Base-by-base conservation (phyloP, 2,329 filamentous ascomycete species). In the Aspergillus eucalypticola region DNA sequence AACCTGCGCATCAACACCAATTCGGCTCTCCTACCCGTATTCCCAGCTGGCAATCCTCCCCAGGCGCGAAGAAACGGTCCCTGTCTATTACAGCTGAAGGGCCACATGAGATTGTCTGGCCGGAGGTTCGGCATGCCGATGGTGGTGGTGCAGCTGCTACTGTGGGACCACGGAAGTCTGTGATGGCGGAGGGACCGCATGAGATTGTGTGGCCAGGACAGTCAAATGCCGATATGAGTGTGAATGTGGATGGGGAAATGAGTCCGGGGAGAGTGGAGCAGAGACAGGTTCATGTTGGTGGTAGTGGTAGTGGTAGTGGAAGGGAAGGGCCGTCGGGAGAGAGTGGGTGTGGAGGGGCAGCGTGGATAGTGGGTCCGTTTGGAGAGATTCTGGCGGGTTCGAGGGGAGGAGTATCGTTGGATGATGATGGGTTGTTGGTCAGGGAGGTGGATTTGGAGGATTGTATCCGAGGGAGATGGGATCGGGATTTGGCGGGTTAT, bases 161-260 rank as follows among this genome's bases (percentile, higher is more conserved):
- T 27, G 2, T 21, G 13, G 25, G 17, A 17, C 17, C 58, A 15
- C 68, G 68, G 39, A 65, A 67, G 7, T 71, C 66, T n/a, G 66
- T 71, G 39, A 77, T 69, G 52, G 72, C 67, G 2, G 71, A 78
- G 56, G 76, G 79, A 17, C 76, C 75, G 32, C 77, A 84, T 64
- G 81, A 83, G 59, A 81, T 82, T 42, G 77, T 79, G 46, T 78
- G 79, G 70, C 78, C 78, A 8, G 67, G 29, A 3, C 8, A 19
- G n/a, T 42, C 10, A 7, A 11, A 21, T 11, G 41, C 17, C 5
- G 41, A 17, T 19, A 10, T 21, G 17, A 4, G 3, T 8, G 10
- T 0, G 10, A 6, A 17, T 29, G 5, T n/a, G 10, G 46, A 17
- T 17, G 46, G 27, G 23, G 25, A 49, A 11, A 63, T 7, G 42